phyloP scores from a whole-genome alignment of 495 filamentous ascomycete genomes.

The Aspergillus conjunctus region DNA sequence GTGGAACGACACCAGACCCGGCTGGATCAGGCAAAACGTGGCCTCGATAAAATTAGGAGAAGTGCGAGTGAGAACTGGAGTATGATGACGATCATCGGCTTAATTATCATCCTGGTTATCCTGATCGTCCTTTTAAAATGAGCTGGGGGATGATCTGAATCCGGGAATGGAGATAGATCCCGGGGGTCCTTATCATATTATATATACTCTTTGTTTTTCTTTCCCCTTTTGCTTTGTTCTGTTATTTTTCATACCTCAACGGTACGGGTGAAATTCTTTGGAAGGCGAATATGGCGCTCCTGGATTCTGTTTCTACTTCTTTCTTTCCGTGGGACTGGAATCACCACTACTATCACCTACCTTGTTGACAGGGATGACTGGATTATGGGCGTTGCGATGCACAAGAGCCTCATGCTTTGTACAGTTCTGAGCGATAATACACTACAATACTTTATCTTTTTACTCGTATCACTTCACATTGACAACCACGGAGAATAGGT shows the following conservation, averaged over 20 bases:
- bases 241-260: slow-evolving; percentile 12
- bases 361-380: slow-evolving; percentile 16
- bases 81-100: slow-evolving; percentile 71
- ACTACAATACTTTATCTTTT: slow-evolving; percentile 14
- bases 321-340: slow-evolving; percentile 3
- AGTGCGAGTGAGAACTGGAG: slow-evolving; percentile 79
- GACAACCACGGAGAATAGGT: too few species aligned
- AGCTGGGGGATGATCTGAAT: slow-evolving; percentile 6
- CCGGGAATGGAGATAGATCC: slow-evolving; percentile 4
- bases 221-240: neutral
- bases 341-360: slow-evolving; percentile 13
- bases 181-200: neutral
- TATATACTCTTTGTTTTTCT: neutral
- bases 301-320: neutral
- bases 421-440: slow-evolving; percentile 1
- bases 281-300: slow-evolving; percentile 18
- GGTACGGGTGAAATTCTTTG: slow-evolving; percentile 7
- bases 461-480: slow-evolving; percentile 11
- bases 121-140: slow-evolving; percentile 79
- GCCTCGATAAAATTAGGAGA: slow-evolving; percentile 68
- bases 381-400: slow-evolving; percentile 22
- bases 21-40: slow-evolving; percentile 70
- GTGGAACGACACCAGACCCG: slow-evolving; percentile 79
- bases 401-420: slow-evolving; percentile 1
- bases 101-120: slow-evolving; percentile 77